These are phyloP conservation scores for Amylocystis lapponica DNA, from an alignment of 768 basidiomycete species.

Conservation along the genomic window DNA sequence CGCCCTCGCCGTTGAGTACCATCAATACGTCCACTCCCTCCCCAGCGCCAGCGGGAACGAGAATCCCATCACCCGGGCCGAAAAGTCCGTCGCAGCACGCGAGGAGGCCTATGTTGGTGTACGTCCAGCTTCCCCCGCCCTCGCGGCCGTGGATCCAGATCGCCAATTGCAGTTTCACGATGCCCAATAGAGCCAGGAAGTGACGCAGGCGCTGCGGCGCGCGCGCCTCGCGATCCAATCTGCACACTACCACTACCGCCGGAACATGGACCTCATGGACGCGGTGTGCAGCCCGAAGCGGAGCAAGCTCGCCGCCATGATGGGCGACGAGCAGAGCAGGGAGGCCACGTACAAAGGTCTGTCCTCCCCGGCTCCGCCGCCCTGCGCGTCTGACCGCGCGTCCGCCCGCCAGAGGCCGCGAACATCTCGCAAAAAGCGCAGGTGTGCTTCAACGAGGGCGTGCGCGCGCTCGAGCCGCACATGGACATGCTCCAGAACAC, in stretches of 20 bases:
- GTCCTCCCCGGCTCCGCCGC: background rate
- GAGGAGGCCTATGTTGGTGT: slow-evolving; percentile 13
- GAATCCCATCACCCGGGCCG: slow-evolving; percentile 1
- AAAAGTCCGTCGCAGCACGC: slow-evolving; percentile 12
- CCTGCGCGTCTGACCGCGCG: background rate
- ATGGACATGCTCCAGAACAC: slow-evolving; percentile 11
- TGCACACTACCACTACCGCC: slow-evolving; percentile 15
- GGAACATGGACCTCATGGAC: slow-evolving; percentile 17
- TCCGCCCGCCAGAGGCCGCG: slow-evolving; percentile 11
- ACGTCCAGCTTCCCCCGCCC: too few species aligned
- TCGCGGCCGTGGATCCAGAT: too few species aligned
- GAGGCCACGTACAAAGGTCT: slow-evolving; percentile 14
- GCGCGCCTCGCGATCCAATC: slow-evolving; percentile 14
- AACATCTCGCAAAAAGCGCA: slow-evolving; percentile 17
- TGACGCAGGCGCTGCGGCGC: slow-evolving; percentile 10
- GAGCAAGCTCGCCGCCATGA: slow-evolving; percentile 9
- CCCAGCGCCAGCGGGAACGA: slow-evolving; percentile 3
- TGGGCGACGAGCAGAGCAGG: slow-evolving; percentile 19
- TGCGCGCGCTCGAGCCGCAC: slow-evolving; percentile 12
- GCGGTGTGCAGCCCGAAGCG: slow-evolving; percentile 16
- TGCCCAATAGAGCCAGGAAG: slow-evolving; percentile 13
- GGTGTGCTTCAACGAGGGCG: slow-evolving; percentile 16
- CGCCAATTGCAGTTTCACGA: background rate
- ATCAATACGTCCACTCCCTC: background rate
- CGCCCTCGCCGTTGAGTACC: background rate